A percentile compares a stretch with the other conserved stretches of the same genome.
Evolutionary conservation across 202 grass and related monocot genomes (phyloP).

Genomic region (Miscanthus sacchariflorus): DNA sequence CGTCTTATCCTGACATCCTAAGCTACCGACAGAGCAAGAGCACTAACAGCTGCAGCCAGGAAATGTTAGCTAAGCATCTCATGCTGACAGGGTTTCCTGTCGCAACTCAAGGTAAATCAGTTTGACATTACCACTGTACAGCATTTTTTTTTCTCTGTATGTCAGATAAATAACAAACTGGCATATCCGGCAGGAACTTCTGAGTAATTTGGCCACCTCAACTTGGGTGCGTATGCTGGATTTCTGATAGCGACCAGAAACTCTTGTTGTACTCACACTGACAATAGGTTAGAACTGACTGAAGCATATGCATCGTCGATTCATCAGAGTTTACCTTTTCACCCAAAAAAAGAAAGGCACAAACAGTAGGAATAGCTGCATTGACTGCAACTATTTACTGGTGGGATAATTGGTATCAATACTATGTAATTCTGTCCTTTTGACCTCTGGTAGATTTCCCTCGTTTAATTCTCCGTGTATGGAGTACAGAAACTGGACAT

Average conservation of each 20-base stretch:
- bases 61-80: neutral
- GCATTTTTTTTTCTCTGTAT: neutral
- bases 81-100: neutral
- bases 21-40: constrained; percentile 6
- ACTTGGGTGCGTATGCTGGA: neutral
- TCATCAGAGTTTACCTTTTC: neutral
- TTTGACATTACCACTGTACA: neutral
- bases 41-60: neutral
- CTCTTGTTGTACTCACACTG: neutral
- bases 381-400: neutral
- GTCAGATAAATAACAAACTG: constrained; percentile 13
- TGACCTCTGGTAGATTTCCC: neutral
- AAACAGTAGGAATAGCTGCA: neutral
- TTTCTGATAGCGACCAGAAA: neutral
- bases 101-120: neutral
- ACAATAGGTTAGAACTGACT: constrained; percentile 29
- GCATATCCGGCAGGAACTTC: constrained; percentile 25
- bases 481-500: neutral
- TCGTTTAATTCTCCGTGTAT: neutral
- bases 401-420: neutral
- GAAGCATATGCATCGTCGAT: neutral
- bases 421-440: neutral
- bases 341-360: neutral
- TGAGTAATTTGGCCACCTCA: neutral
- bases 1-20: constrained; percentile 60